Evolutionary conservation across 331 rosid species (phyloP).

Genomic region (Pyracantha coccinea): DNA sequence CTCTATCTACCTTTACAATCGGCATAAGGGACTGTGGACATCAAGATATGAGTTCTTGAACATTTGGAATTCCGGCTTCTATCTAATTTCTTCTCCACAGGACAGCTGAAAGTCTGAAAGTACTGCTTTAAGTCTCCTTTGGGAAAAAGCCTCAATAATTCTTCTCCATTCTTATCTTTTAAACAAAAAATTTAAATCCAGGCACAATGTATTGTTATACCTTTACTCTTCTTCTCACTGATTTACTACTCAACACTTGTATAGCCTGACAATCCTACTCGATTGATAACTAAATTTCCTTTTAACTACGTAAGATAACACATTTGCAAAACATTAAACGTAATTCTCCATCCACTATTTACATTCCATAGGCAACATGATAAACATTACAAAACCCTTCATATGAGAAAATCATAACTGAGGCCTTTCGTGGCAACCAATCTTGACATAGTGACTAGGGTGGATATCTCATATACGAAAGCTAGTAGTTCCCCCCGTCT

Average conservation of each 20-base stretch:
- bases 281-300: background rate
- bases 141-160: background rate
- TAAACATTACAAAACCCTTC: background rate
- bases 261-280: background rate
- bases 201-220: background rate
- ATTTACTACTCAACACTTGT: background rate
- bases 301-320: background rate
- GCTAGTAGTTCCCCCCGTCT: too few relatives aligned
- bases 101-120: background rate
- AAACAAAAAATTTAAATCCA: background rate
- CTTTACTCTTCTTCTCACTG: background rate
- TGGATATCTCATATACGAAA: too few relatives aligned
- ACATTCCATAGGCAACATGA: background rate
- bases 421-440: background rate
- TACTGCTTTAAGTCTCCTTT: background rate
- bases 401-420: background rate
- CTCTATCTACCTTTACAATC: background rate
- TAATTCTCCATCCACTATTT: background rate
- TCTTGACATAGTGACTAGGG: background rate
- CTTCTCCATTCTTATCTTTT: background rate
- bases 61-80: too few relatives aligned
- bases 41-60: too few relatives aligned
- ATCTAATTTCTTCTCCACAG: too few relatives aligned
- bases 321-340: background rate
- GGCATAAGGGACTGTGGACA: too few relatives aligned